Percentiles rank a stretch among this genome's conserved stretches.
Evolutionary conservation across 2,329 filamentous ascomycete species (phyloP).

Genomic region (Fusarium hainanense): DNA sequence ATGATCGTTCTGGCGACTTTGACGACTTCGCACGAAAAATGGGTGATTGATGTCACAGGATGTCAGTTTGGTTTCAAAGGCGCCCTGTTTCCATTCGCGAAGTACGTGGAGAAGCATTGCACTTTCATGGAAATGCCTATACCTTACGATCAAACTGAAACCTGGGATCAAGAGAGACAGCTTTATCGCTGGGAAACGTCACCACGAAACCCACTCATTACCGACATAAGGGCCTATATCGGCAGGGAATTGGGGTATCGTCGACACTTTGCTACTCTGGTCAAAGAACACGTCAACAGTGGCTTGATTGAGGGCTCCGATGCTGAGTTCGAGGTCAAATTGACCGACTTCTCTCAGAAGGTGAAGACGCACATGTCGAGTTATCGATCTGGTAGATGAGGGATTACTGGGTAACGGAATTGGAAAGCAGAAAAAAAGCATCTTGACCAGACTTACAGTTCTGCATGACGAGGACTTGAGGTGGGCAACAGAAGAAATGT

Average conservation of each 20-base stretch:
- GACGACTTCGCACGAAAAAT: conserved; percentile 4
- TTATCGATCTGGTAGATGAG: neutral
- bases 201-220: no score
- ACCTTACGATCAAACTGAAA: conserved; percentile 1
- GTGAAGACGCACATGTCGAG: conserved; percentile 11
- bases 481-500: no score
- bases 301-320: conserved; percentile 22
- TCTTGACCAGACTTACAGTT: no score
- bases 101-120: conserved; percentile 15
- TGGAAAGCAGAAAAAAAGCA: no score
- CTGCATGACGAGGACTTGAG: no score
- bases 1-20: conserved; percentile 5
- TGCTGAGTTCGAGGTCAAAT: conserved; percentile 9
- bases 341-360: conserved; percentile 3
- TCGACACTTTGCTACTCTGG: conserved; percentile 20
- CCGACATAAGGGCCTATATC: neutral
- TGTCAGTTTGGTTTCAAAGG: conserved; percentile 34
- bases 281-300: neutral
- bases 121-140: no score
- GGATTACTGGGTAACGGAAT: neutral
- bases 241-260: conserved; percentile 14
- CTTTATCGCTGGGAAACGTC: no score
- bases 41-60: conserved; percentile 27
- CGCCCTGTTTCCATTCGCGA: conserved; percentile 17
- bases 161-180: conserved; percentile 15